Conservation (phyloP, 768 basidiomycete genomes). For the Pulveroboletus ravenelii region DNA sequence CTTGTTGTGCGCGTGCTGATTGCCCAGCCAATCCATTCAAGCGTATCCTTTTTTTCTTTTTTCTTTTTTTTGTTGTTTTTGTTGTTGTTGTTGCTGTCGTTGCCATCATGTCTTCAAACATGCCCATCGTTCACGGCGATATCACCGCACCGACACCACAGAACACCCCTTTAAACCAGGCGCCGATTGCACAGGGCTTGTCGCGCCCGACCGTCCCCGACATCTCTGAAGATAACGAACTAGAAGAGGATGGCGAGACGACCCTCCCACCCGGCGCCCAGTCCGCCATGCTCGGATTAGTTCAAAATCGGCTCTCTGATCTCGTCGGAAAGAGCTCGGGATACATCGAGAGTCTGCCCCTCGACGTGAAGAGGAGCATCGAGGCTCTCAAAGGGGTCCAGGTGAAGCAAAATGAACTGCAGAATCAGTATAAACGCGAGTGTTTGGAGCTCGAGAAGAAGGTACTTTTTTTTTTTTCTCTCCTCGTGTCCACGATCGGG, state of each 20-base stretch:
- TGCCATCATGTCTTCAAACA: conserved; percentile 59
- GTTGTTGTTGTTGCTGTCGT: conserved; percentile 6
- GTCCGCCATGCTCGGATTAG: conserved; percentile 75
- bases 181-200: conserved; percentile 72
- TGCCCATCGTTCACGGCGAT: conserved; percentile 57
- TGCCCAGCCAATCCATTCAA: conserved; percentile 15
- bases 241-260: conserved; percentile 53
- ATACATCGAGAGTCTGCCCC: conserved; percentile 86
- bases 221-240: conserved; percentile 78
- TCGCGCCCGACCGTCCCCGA: conserved; percentile 87
- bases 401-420: conserved; percentile 83
- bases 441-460: conserved; percentile 95
- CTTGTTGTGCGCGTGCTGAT: conserved; percentile 26
- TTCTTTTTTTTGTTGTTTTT: conserved; percentile 15
- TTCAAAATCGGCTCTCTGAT: conserved; percentile 80
- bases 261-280: conserved; percentile 43
- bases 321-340: conserved; percentile 91
- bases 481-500: conserved; percentile 12
- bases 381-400: conserved; percentile 95
- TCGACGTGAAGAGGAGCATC: conserved; percentile 75
- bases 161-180: conserved; percentile 83
- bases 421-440: conserved; percentile 89
- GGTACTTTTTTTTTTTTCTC: conserved; percentile 37
- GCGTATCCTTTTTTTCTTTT: conserved; percentile 13
- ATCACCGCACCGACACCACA: conserved; percentile 89